Conservation (phyloP, 179 eudicot species). For the Spinacia oleracea region DNA sequence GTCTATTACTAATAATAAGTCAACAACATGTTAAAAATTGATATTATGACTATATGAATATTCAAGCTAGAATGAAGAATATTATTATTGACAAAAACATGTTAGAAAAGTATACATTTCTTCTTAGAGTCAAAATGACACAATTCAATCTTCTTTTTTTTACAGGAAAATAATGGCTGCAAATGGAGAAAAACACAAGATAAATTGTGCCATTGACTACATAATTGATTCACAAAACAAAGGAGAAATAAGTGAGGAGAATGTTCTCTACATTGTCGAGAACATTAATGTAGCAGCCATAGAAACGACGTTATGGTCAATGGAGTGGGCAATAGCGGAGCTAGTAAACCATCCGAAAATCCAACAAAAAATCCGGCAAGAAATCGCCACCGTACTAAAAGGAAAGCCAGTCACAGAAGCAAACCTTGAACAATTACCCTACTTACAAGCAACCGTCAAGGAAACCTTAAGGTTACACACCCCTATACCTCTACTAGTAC, state of each 20-base stretch:
- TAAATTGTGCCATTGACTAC: conserved; percentile 71
- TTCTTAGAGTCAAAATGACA: neutral
- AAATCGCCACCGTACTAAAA: conserved; percentile 40
- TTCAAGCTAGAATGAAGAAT: neutral
- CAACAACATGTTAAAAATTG: too few relatives aligned
- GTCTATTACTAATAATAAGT: too few relatives aligned
- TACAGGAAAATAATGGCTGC: conserved; percentile 50
- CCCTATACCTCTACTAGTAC: conserved; percentile 54
- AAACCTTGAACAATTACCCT: conserved; percentile 45
- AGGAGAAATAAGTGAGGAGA: conserved; percentile 67
- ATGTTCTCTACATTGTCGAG: conserved; percentile 67
- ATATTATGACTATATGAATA: too few relatives aligned
- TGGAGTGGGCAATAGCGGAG: conserved; percentile 83
- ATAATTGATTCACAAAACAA: conserved; percentile 61
- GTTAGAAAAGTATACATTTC: neutral
- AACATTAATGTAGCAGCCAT: conserved; percentile 79
- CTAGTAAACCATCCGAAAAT: conserved; percentile 66
- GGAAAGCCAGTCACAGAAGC: conserved; percentile 45
- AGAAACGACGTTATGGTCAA: conserved; percentile 75
- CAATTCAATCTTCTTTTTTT: neutral
- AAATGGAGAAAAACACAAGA: conserved; percentile 43
- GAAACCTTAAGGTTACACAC: conserved; percentile 52
- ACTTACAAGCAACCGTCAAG: conserved; percentile 47
- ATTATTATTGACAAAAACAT: neutral
- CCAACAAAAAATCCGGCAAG: conserved; percentile 54